Percentiles rank a stretch among this genome's conserved stretches.
Conservation (phyloP, 2,329 filamentous ascomycete species). For the Neopestalotiopsis sp. region DNA sequence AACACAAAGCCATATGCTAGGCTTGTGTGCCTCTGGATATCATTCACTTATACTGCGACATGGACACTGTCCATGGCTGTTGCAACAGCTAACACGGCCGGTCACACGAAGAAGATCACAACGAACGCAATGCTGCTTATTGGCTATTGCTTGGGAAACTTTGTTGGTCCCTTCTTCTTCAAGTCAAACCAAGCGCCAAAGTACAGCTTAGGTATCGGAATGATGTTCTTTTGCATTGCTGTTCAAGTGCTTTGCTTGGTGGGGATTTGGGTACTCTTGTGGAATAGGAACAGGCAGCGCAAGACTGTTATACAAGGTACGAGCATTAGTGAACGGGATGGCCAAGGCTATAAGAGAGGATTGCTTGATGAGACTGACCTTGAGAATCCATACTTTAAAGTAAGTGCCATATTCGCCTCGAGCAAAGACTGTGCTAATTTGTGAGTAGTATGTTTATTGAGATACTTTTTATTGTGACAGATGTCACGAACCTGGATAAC, state of each 20-base stretch:
- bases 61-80: constrained; percentile 26
- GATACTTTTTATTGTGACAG: too few relatives aligned
- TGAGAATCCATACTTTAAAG: constrained; percentile 46
- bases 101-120: constrained; percentile 68
- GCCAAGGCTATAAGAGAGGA: constrained; percentile 38
- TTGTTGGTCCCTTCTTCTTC: constrained; percentile 68
- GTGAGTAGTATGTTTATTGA: not conserved
- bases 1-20: constrained; percentile 24
- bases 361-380: constrained; percentile 48
- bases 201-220: constrained; percentile 46
- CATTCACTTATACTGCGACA: constrained; percentile 14
- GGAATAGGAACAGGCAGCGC: constrained; percentile 42
- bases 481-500: too few relatives aligned
- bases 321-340: not conserved
- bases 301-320: constrained; percentile 25
- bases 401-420: constrained; percentile 32
- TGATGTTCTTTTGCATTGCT: constrained; percentile 46
- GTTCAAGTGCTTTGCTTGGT: constrained; percentile 44
- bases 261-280: constrained; percentile 42
- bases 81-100: constrained; percentile 51
- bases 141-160: constrained; percentile 65
- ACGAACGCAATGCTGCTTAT: constrained; percentile 67
- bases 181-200: constrained; percentile 53
- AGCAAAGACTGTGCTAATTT: not conserved
- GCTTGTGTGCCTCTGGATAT: constrained; percentile 22